Percentiles rank a stretch among this genome's conserved stretches.
phyloP scores from a whole-genome alignment of 164 flowering plant species.

The Berberis thunbergii region DNA sequence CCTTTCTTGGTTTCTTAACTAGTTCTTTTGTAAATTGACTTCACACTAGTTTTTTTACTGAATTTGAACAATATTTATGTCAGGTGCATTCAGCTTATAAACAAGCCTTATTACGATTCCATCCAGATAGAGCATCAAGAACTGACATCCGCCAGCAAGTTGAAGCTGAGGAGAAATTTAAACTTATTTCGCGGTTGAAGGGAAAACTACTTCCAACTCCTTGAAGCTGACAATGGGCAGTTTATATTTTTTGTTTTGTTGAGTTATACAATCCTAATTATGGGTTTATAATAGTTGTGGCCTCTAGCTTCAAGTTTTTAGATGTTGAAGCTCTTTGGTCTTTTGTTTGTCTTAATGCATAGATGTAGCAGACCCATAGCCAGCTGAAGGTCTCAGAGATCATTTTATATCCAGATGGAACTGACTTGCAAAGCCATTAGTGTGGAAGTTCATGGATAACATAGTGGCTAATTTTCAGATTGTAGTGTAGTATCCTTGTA shows the following conservation, averaged over 20 bases:
- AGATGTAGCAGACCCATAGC: too few relatives aligned
- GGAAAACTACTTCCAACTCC: slow-evolving; percentile 40
- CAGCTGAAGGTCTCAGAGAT: too few relatives aligned
- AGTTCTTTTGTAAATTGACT: neutral
- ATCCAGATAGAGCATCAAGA: slow-evolving; percentile 79
- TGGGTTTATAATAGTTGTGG: neutral
- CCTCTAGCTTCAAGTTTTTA: too few relatives aligned
- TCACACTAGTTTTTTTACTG: neutral
- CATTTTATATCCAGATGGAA: too few relatives aligned
- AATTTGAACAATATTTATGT: neutral
- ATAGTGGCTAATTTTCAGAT: too few relatives aligned
- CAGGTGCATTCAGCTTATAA: slow-evolving; percentile 87
- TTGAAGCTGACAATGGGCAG: slow-evolving; percentile 6
- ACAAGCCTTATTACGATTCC: slow-evolving; percentile 68
- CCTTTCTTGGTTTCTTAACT: neutral
- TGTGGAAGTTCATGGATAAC: too few relatives aligned
- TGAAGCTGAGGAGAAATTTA: slow-evolving; percentile 93
- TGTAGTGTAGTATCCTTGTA: too few relatives aligned
- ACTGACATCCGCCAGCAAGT: slow-evolving; percentile 65
- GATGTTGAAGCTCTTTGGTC: too few relatives aligned
- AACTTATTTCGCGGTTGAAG: slow-evolving; percentile 77
- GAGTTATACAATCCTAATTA: neutral
- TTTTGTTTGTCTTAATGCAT: too few relatives aligned
- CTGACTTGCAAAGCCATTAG: too few relatives aligned
- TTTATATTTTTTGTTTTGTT: neutral